Evolutionary conservation across 345 rosid genomes (phyloP).

Genomic region (Camelina hispida): DNA sequence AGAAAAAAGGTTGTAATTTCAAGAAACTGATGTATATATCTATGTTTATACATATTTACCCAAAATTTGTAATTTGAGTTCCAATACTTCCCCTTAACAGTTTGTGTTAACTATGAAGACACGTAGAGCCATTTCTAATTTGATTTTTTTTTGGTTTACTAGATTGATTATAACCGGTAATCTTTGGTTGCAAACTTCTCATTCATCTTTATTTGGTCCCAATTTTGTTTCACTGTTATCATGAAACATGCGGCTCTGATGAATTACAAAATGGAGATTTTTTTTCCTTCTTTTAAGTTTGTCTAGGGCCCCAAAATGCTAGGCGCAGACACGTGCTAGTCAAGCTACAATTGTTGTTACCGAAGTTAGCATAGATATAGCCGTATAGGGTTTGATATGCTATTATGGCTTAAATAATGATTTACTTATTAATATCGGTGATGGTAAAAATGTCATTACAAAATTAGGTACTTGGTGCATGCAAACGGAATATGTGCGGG

Average conservation of each 20-base stretch:
- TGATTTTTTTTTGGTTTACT: background rate
- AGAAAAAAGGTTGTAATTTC: background rate
- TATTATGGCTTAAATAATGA: background rate
- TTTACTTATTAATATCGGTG: background rate
- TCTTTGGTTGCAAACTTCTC: background rate
- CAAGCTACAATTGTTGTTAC: slow-evolving; percentile 6
- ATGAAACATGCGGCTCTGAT: background rate
- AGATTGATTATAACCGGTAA: background rate
- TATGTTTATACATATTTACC: background rate
- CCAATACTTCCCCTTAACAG: background rate
- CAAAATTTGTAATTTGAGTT: background rate
- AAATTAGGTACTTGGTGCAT: slow-evolving; percentile 82
- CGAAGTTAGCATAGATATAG: background rate
- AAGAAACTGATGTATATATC: background rate
- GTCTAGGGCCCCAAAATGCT: background rate
- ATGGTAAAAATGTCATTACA: background rate
- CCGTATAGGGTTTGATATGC: background rate
- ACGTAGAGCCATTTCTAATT: background rate
- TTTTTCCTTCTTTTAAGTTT: background rate
- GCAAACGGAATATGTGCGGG: slow-evolving; percentile 98
- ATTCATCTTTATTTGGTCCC: background rate
- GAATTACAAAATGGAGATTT: background rate
- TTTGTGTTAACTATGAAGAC: background rate
- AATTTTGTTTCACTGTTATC: background rate
- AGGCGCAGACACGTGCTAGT: background rate